Evolutionary conservation across 164 flowering plant species (phyloP), one percentile per base, ranked within the genome.

Genomic region (Liquidambar formosana): DNA sequence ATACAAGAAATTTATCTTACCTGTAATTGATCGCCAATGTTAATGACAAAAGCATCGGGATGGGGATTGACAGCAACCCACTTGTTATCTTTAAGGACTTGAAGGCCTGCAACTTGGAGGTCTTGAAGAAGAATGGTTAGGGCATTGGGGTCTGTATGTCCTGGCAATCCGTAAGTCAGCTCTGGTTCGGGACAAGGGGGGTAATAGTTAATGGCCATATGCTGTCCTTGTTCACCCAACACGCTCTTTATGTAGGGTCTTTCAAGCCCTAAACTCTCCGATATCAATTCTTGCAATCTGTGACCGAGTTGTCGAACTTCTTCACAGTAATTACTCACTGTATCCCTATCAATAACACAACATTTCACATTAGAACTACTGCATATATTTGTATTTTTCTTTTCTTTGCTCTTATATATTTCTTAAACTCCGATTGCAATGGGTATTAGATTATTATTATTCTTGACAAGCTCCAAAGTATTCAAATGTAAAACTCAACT

Each of bases 111-210:
- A 0, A 88, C 93, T 2, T 76, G 67, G 6, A 62, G 66, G 52
- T 90, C 97, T 71, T 86, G 97, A 38, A 92, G 90, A 1, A 92
- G 87, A 66, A 92, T 85, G 9, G 97, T 92, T 16, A 92, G 79
- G 38, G 92, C 84, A 67, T 90, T 88, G 2, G 94, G 96, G 76
- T 92, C 97, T 0, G 96, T 90, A 70, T 92, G 97, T 9, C 77
- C 90, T 0, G 94, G 96, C 61, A 92, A 70, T 22, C 97, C 97
- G 38, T 79, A 89, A 8, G 97, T 90, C 23, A 90, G 80, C 53
- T 92, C 97, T 2, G 96, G 97, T 64, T 88, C 79, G 0, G 97
- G 97, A 52, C 97, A 92, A 1, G 90, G 85, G 1, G 96, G 97
- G 52, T 92, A 92, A 56, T 68, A 90, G 72, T 92, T 92, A 0